phyloP scores from a whole-genome alignment of 495 filamentous ascomycete genomes.

The Xylaria cubensis region DNA sequence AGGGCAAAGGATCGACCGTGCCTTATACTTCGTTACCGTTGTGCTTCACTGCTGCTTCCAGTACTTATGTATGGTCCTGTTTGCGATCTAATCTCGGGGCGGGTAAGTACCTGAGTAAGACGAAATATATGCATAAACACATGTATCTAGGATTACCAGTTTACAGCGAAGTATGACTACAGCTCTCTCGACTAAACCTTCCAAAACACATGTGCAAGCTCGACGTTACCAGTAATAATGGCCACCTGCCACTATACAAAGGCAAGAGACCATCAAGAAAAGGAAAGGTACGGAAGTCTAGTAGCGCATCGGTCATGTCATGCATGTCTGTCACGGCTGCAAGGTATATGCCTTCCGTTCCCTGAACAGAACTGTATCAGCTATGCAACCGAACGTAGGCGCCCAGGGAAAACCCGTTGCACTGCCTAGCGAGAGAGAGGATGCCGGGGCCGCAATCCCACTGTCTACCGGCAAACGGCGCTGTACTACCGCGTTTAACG shows the following conservation, averaged over 20 bases:
- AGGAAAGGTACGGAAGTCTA: not conserved
- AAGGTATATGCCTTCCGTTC: conserved; percentile 16
- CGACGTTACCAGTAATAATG: not conserved
- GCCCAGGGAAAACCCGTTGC: not conserved
- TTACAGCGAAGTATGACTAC: not conserved
- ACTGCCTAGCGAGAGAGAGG: conserved; percentile 16
- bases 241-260: not conserved
- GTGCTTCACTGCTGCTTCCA: conserved; percentile 6
- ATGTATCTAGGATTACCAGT: not conserved
- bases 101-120: not conserved
- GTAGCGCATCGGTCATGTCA: conserved; percentile 5
- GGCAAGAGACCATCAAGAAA: not conserved
- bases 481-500: not conserved
- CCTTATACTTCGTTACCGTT: conserved; percentile 1
- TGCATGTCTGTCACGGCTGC: not conserved
- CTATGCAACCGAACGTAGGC: conserved; percentile 8
- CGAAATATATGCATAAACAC: not conserved
- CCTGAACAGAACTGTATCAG: conserved; percentile 4
- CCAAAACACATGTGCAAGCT: not conserved
- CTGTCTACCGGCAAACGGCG: conserved; percentile 5
- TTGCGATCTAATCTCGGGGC: not conserved
- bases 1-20: conserved; percentile 1
- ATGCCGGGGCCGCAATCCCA: conserved; percentile 1
- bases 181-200: conserved; percentile 5
- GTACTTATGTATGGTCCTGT: conserved; percentile 1